These are phyloP conservation scores for Alternaria tenuissima DNA, from an alignment of 2,329 filamentous ascomycete species.

Conservation along the genomic window DNA sequence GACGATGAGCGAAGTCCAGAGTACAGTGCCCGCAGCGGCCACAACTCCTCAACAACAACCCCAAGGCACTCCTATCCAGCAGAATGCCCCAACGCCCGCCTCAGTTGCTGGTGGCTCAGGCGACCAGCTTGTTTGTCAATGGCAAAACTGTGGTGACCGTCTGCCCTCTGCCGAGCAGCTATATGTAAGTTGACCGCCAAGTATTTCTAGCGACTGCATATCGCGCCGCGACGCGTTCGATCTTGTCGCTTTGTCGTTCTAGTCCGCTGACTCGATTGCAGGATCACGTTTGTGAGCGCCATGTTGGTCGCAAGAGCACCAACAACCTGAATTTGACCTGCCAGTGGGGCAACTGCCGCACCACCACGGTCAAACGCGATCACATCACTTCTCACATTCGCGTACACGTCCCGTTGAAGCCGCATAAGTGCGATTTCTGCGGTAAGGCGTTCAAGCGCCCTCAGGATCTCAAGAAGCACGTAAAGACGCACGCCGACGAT, in stretches of 20 bases:
- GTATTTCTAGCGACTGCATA: not conserved
- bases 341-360: conserved; percentile 95
- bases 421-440: conserved; percentile 98
- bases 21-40: conserved; percentile 33
- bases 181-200: conserved; percentile 61
- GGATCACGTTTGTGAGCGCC: conserved; percentile 98
- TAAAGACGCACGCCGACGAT: conserved; percentile 98
- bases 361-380: conserved; percentile 97
- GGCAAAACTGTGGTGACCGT: conserved; percentile 69
- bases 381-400: conserved; percentile 99
- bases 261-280: conserved; percentile 51
- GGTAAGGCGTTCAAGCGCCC: conserved; percentile 99
- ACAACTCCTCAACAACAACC: conserved; percentile 45
- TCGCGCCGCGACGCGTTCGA: not conserved
- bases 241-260: not conserved
- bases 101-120: conserved; percentile 39
- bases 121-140: conserved; percentile 65
- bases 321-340: conserved; percentile 98
- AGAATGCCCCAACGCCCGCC: conserved; percentile 43
- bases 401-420: conserved; percentile 98
- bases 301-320: conserved; percentile 98
- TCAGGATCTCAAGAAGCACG: conserved; percentile 98
- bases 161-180: conserved; percentile 66
- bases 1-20: conserved; percentile 29
- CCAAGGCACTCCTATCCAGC: conserved; percentile 44